Evolutionary conservation across 2,329 filamentous ascomycete species (phyloP), one percentile per base, ranked within the genome.

Genomic region (Ophiocordyceps polyrhachis-furcata): DNA sequence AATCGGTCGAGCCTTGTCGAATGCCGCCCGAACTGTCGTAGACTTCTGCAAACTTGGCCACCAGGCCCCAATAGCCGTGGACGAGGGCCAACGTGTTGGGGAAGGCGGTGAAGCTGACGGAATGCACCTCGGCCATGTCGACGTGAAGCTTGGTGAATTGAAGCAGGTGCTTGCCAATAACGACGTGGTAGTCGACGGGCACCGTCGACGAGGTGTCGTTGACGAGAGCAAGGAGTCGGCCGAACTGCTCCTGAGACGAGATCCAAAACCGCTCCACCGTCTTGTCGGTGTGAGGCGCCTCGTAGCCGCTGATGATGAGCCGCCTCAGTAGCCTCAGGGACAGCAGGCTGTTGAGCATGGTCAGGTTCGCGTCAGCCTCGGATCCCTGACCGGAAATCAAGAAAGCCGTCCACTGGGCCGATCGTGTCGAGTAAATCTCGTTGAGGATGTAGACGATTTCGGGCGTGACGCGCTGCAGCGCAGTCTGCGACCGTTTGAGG

Each of bases 91-190:
- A 65, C 2, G 85, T 87, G 54, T 84, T 80, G 2, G 87, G 85
- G 7, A 98, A 71, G 13, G 85, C 69, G 1, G 81, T 79, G 60
- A 95, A 96, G 45, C 86, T 83, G 4, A 83, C 79, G 1, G 88
- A 79, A 58, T 94, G 87, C 5, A 70, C 65, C 43, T 76, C 76
- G 1, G 85, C 78, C 80, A 96, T 89, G 46, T 86, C 80, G 37
- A 93, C 71, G 58, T 96, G 91, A 3, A 98, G 67, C 61, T 96
- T 98, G 4, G 88, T 80, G 43, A 96, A 80, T 56, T 96, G 88
- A 40, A 95, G 64, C 2, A 94, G 68, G 56, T 95, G 88, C 57
- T 87, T 93, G 51, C 83, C 83, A n/a, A 93, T 66, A 21, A 81
- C 57, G 32, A 71, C 73, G 47, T 74, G 73, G 21, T 77, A 71